Base-by-base conservation (phyloP, 2,329 filamentous ascomycete genomes). In the Alternaria arborescens region DNA sequence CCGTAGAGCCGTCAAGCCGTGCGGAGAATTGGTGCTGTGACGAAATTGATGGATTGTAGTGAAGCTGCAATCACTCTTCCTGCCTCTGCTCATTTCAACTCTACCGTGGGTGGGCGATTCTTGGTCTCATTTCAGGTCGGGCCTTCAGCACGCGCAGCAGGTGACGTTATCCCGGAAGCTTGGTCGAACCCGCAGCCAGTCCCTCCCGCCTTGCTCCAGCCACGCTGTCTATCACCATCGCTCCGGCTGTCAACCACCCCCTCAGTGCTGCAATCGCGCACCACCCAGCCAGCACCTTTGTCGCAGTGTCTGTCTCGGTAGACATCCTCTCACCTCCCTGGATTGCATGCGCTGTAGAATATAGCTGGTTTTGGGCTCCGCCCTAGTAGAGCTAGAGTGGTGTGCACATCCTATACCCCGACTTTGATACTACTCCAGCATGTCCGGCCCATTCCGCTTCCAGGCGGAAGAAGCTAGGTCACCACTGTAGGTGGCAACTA, bases 361-460 rank as follows among this genome's bases (percentile, higher is more conserved):
- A 50, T 41, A 52, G 44, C 58, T 18, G 43, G 20, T 32, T 44
- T 61, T 61, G 69, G 68, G 70, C 65, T 42, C 52, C n/a, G 65
- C 65, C 69, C 66, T 60, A 16, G 55, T 50, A 46, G 51, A 52
- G 56, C 52, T 41, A 34, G 34, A 55, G 28, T 54, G 42, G 40
- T 59, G 52, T 42, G 51, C 53, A 54, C 16, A 42, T 26, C 47
- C 47, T 28, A 52, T 28, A 40, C 54, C 20, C 47, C 20, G 16
- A 53, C 40, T 52, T 10, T 40, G n/a, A 34, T 36, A 40, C 58
- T 18, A 41, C 38, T 18, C 26, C 69, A 65, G 34, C 53, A 78
- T 81, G 79, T 78, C 78, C 65, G 77, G 77, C 43, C 79, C 78
- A n/a, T 81, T 74, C 60, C 75, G 77, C 64, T 80, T 80, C 66